Percentiles rank a stretch among this genome's conserved stretches.
Evolutionary conservation across 2,329 filamentous ascomycete genomes (phyloP).

Genomic region (Hypomyces perniciosus): DNA sequence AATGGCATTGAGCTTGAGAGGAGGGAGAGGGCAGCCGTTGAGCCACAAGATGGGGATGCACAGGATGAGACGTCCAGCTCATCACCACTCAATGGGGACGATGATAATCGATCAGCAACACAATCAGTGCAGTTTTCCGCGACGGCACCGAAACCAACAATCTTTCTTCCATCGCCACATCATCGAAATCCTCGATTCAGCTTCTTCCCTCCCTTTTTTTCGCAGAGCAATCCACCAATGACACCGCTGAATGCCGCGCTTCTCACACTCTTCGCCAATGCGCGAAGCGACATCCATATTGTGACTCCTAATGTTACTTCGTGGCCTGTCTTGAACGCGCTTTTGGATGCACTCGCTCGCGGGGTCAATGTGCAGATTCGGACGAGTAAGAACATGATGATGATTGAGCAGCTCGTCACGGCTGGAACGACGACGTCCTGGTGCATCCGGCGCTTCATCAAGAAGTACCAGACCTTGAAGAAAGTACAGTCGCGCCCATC

Average conservation of each 20-base stretch:
- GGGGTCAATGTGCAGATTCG: conserved; percentile 64
- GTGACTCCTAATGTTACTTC: conserved; percentile 76
- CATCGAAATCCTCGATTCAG: conserved; percentile 61
- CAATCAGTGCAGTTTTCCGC: conserved; percentile 23
- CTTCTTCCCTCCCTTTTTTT: conserved; percentile 48
- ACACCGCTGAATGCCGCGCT: conserved; percentile 65
- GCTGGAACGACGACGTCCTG: conserved; percentile 66
- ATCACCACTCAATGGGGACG: conserved; percentile 11
- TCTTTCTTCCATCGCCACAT: conserved; percentile 70
- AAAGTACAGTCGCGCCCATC: conserved; percentile 13
- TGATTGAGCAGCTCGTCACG: conserved; percentile 74
- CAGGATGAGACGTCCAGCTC: conserved; percentile 8
- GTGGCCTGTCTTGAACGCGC: conserved; percentile 52
- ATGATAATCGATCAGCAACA: conserved; percentile 21
- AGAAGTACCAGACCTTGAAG: conserved; percentile 40
- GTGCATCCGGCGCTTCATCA: conserved; percentile 55
- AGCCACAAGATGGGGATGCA: background rate
- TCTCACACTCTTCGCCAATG: conserved; percentile 53
- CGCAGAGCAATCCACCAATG: conserved; percentile 43
- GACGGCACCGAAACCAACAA: conserved; percentile 38
- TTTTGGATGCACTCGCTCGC: conserved; percentile 55
- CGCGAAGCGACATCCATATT: conserved; percentile 56
- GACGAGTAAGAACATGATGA: conserved; percentile 65
- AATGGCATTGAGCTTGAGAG: background rate
- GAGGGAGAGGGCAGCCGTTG: background rate